Base-by-base conservation (phyloP, 2,329 filamentous ascomycete genomes). In the Trichoderma sp. region DNA sequence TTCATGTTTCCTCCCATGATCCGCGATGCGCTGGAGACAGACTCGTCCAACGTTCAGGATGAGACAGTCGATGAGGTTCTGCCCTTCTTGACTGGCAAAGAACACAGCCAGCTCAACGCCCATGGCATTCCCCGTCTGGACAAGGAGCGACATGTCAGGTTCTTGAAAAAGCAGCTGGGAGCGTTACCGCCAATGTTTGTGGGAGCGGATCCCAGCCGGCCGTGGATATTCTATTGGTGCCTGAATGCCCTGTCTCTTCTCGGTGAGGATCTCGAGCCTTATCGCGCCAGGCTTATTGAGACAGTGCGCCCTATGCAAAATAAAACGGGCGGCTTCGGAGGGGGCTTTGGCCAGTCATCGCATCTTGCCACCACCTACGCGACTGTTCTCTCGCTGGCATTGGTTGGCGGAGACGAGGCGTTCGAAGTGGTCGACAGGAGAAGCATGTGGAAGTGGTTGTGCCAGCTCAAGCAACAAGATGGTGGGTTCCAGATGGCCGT, bases 161-260 rank as follows among this genome's bases (percentile, higher is more conserved):
- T 93, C 76, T 80, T 94, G 61, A 84, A 85, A 72, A 84, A 83
- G 72, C 83, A 83, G 73, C 80, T 91, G 37, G 83, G 82, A 29
- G 83, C 83, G 60, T 88, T 96, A 71, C 93, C 95, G 0, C 82
- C 86, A 8, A 83, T 83, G 4, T 97, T 91, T 79, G 89, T 91
- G 64, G 86, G 85, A 60, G 88, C 94, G 73, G 96, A 99, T 83
- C 91, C 96, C 37, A 94, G 92, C 77, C 86, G 95, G 68, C 94
- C 96, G 11, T 99, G 96, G 96, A 87, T 97, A 76, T 86, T 97
- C 72, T 98, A 97, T 82, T 99, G 96, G 96, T 92, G 88, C 65
- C 83, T 98, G 66, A 88, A 90, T 40, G 93, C 88, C 2, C 83
- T 99, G 72, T 84, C 86, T 31, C 84, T 94, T 40, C 82, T 99